A percentile compares a stretch with the other conserved stretches of the same genome.
Conservation (phyloP, 768 basidiomycete genomes). For the Leccinum olivaceopallidum region DNA sequence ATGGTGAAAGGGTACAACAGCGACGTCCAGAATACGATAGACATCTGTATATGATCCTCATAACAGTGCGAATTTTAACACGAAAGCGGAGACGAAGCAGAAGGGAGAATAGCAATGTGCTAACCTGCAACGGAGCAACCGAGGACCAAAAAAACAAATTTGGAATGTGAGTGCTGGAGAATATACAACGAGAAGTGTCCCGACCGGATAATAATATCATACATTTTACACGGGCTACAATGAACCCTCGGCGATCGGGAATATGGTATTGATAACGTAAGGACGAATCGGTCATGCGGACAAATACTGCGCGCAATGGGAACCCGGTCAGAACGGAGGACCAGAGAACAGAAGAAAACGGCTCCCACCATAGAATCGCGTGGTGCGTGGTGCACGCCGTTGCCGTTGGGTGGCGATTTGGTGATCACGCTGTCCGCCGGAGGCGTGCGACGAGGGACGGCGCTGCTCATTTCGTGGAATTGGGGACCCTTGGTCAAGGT, state of each 20-base stretch:
- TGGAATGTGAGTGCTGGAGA: conserved; percentile 6
- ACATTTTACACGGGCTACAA: conserved; percentile 23
- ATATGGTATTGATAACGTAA: conserved; percentile 32
- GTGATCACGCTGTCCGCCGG: conserved; percentile 16
- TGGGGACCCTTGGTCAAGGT: conserved; percentile 38
- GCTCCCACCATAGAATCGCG: conserved; percentile 23
- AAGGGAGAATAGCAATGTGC: conserved; percentile 23
- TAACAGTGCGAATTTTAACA: conserved; percentile 13
- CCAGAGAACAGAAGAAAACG: background rate
- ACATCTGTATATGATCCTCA: conserved; percentile 15
- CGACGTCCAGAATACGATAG: conserved; percentile 11
- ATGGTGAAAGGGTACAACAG: conserved; percentile 14
- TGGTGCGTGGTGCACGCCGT: conserved; percentile 16
- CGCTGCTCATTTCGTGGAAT: conserved; percentile 42
- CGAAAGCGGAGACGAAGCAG: conserved; percentile 3
- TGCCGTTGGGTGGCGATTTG: conserved; percentile 18
- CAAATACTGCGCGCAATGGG: conserved; percentile 23
- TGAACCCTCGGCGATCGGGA: conserved; percentile 12
- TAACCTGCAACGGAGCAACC: conserved; percentile 5
- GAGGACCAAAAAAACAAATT: conserved; percentile 7
- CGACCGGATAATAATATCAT: conserved; percentile 26
- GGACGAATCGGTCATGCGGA: conserved; percentile 15
- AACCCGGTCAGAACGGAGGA: conserved; percentile 15
- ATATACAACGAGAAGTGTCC: conserved; percentile 13
- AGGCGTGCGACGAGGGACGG: conserved; percentile 28